Conservation (phyloP, 2,329 filamentous ascomycete species). For the Colletotrichum shisoi region DNA sequence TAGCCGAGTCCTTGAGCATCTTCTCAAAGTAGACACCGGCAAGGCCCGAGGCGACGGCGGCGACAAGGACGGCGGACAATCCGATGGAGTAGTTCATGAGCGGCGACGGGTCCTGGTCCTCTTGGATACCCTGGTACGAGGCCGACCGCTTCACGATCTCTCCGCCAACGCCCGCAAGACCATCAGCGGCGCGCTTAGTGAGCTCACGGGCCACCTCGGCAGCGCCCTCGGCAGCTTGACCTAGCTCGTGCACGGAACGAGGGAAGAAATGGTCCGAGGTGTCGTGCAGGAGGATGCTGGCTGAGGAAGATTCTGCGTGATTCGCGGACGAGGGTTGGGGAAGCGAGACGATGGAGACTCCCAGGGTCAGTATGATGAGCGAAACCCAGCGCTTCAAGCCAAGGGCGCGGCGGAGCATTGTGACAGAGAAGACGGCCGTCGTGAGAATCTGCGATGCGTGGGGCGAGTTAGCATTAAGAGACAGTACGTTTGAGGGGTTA, state of each 20-base stretch:
- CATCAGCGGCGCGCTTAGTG: constrained; percentile 57
- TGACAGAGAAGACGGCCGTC: constrained; percentile 85
- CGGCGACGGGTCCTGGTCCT: constrained; percentile 61
- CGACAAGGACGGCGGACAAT: constrained; percentile 76
- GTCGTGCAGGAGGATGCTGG: constrained; percentile 68
- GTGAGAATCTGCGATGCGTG: constrained; percentile 72
- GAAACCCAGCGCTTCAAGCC: constrained; percentile 80
- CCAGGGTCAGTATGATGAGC: constrained; percentile 78
- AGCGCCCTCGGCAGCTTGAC: constrained; percentile 59
- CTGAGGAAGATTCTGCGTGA: constrained; percentile 61
- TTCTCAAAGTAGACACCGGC: constrained; percentile 92
- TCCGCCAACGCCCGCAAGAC: constrained; percentile 44
- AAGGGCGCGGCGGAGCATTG: constrained; percentile 75
- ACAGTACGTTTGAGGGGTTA: too few relatives aligned
- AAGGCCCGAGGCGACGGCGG: constrained; percentile 81
- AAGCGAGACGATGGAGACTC: constrained; percentile 85
- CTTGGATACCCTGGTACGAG: constrained; percentile 87
- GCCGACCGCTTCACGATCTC: constrained; percentile 71
- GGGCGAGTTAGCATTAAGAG: not conserved
- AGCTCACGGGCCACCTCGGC: constrained; percentile 60
- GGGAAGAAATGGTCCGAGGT: constrained; percentile 75
- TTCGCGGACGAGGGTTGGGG: constrained; percentile 52
- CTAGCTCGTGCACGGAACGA: constrained; percentile 78
- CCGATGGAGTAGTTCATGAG: constrained; percentile 82
- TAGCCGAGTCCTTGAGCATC: constrained; percentile 83